Conservation (phyloP, 108 stramenopile species). For the Nitzschia sp. region DNA sequence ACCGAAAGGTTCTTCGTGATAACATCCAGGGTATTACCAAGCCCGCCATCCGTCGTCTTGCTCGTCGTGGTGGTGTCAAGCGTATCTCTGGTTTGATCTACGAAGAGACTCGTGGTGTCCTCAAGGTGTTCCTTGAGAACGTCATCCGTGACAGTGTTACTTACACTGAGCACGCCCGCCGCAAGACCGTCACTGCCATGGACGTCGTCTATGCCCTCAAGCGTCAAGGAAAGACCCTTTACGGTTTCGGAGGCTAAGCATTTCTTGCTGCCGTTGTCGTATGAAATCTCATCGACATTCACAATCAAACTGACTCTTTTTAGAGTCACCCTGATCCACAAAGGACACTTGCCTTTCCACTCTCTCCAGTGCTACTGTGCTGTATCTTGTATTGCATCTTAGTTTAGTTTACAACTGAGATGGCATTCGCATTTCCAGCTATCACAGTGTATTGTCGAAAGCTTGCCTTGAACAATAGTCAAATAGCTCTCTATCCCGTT, state of each 20-base stretch:
- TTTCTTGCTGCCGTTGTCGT: not conserved
- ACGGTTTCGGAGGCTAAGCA: constrained; percentile 95
- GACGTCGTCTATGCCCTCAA: constrained; percentile 97
- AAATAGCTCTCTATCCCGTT: no score
- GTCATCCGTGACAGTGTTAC: constrained; percentile 89
- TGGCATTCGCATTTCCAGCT: no score
- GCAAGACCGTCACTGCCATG: constrained; percentile 94
- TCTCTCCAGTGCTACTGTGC: no score
- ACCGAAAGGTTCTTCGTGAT: constrained; percentile 97
- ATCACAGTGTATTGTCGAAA: no score
- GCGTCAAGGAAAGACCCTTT: constrained; percentile 97
- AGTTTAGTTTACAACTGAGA: no score
- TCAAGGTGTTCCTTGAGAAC: constrained; percentile 91
- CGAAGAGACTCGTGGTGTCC: constrained; percentile 92
- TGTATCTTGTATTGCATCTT: no score
- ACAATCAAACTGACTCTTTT: constrained; percentile 12
- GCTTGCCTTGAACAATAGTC: no score
- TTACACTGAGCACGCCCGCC: constrained; percentile 93
- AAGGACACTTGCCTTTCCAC: no score
- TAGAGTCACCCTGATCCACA: constrained; percentile 9
- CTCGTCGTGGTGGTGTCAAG: constrained; percentile 99
- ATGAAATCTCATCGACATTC: not conserved
- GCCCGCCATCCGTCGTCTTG: constrained; percentile 99
- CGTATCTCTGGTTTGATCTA: constrained; percentile 99
- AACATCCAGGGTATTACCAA: constrained; percentile 99